Conservation (phyloP, 2,329 filamentous ascomycete genomes). For the Diaporthe capsici region DNA sequence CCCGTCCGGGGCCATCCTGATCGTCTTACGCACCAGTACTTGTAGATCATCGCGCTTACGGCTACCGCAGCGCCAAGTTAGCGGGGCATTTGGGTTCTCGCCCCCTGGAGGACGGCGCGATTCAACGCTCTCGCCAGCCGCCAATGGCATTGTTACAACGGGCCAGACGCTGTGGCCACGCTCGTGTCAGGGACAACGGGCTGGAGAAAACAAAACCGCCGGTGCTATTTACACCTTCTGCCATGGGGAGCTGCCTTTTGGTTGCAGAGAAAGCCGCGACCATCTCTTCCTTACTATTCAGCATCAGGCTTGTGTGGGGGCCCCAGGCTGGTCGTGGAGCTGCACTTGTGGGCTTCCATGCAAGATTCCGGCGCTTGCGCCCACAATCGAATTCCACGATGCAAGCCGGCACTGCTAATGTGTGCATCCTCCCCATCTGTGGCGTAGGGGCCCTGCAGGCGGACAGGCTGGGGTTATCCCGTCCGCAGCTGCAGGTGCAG, state of each 20-base stretch:
- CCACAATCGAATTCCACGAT: slow-evolving; percentile 29
- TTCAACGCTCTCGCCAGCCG: slow-evolving; percentile 1
- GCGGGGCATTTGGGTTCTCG: slow-evolving; percentile 27
- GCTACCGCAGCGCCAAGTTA: slow-evolving; percentile 32
- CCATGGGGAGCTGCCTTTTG: background rate
- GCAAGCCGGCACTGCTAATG: slow-evolving; percentile 17
- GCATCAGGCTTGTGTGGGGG: slow-evolving; percentile 27
- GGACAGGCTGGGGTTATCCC: slow-evolving; percentile 39
- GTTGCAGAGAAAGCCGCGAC: background rate
- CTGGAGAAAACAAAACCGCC: background rate
- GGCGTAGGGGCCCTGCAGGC: slow-evolving; percentile 40
- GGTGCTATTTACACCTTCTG: background rate
- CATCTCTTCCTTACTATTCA: background rate
- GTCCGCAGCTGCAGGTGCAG: slow-evolving; percentile 40
- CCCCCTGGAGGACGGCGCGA: slow-evolving; percentile 19
- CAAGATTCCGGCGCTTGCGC: slow-evolving; percentile 38
- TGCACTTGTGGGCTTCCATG: slow-evolving; percentile 25
- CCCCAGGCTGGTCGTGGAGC: background rate
- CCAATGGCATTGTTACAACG: slow-evolving; percentile 27
- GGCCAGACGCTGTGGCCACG: slow-evolving; percentile 11
- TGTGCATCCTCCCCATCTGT: slow-evolving; percentile 37
- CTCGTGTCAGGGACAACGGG: slow-evolving; percentile 22
- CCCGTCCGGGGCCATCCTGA: slow-evolving; percentile 32
- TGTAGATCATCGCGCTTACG: slow-evolving; percentile 34
- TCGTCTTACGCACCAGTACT: slow-evolving; percentile 21